phyloP scores from a whole-genome alignment of 495 filamentous ascomycete species.

The Penicillium subrubescens region DNA sequence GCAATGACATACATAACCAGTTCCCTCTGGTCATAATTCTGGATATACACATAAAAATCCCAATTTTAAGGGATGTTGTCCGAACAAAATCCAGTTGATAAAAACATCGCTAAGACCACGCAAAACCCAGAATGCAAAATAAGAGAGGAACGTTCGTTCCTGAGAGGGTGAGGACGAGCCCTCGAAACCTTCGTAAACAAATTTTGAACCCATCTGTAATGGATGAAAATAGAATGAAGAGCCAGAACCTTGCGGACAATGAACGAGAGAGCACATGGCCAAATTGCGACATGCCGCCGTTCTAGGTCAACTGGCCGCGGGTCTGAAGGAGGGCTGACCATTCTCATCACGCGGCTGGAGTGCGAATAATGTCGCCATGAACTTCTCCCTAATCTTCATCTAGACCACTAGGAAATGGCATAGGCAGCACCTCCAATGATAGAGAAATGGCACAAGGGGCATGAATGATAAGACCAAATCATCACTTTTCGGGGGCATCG shows the following conservation, averaged over 20 bases:
- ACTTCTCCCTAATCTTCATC: neutral
- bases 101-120: neutral
- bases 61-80: neutral
- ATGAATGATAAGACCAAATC: neutral
- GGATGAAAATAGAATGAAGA: neutral
- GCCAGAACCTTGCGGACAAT: neutral
- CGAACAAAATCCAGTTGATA: neutral
- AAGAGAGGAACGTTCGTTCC: neutral
- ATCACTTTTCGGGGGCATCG: conserved; percentile 56
- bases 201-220: neutral
- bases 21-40: neutral
- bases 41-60: neutral
- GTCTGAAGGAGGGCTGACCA: neutral
- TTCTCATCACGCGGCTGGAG: neutral
- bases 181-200: neutral
- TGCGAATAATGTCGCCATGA: neutral
- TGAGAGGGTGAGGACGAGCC: neutral
- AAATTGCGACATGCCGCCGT: neutral
- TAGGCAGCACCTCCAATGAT: neutral
- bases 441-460: neutral
- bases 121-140: neutral
- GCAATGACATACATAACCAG: neutral
- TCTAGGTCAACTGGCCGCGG: no score
- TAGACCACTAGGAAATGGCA: neutral
- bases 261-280: neutral